Conservation (phyloP, 2,329 filamentous ascomycete genomes). For the Fusarium sacchari region DNA sequence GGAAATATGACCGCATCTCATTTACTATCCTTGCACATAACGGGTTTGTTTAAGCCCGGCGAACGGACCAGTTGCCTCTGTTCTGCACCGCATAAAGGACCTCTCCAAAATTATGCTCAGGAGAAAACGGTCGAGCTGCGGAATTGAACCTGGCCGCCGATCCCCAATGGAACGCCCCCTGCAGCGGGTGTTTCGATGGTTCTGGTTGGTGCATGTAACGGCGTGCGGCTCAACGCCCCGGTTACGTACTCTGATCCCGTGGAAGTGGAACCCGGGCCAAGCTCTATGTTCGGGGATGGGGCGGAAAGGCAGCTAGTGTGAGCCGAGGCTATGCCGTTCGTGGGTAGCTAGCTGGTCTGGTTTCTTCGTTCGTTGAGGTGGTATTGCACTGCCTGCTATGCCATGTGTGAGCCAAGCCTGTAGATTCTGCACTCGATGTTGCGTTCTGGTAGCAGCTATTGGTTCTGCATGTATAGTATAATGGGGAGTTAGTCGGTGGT, state of each 20-base stretch:
- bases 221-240: neutral
- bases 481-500: neutral
- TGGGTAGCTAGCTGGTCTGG: neutral
- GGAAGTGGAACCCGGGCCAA: neutral
- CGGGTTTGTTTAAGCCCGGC: neutral
- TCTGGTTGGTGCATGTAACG: constrained; percentile 9
- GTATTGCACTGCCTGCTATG: neutral
- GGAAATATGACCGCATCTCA: neutral
- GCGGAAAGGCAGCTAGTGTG: constrained; percentile 1
- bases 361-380: neutral
- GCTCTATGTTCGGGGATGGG: neutral
- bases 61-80: neutral
- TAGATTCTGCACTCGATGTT: neutral
- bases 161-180: constrained; percentile 12
- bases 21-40: neutral
- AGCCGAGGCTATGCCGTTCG: constrained; percentile 4
- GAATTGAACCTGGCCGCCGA: neutral
- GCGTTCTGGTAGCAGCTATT: neutral
- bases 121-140: neutral
- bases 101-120: neutral
- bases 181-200: neutral
- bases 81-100: neutral
- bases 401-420: neutral
- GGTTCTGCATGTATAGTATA: neutral
- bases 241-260: neutral